A percentile compares a stretch with the other conserved stretches of the same genome.
Conservation (phyloP, 352 stramenopile genomes). For the Phytophthora crassamura region DNA sequence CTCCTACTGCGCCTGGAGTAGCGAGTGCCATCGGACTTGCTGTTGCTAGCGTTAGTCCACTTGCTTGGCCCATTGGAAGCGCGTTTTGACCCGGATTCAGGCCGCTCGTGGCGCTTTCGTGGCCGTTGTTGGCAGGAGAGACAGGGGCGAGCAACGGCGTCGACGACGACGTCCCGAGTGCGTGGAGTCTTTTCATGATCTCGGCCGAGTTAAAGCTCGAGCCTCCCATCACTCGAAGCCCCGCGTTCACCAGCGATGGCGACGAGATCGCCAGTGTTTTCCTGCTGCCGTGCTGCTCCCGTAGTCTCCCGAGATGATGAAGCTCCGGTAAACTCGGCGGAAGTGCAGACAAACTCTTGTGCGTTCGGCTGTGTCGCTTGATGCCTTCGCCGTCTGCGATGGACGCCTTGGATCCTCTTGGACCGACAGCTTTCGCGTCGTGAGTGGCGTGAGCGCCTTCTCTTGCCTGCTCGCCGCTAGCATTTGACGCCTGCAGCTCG, state of each 20-base stretch:
- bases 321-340: constrained; percentile 56
- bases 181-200: constrained; percentile 62
- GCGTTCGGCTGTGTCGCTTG: constrained; percentile 9
- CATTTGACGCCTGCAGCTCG: neutral
- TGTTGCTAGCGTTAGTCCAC: neutral
- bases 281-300: constrained; percentile 8
- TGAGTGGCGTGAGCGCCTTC: neutral
- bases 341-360: constrained; percentile 13
- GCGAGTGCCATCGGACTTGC: neutral
- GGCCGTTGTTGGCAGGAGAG: constrained; percentile 13
- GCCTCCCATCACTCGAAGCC: constrained; percentile 7
- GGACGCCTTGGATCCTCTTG: constrained; percentile 11
- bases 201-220: constrained; percentile 47
- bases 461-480: neutral
- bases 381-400: neutral
- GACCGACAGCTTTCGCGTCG: neutral
- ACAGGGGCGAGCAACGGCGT: constrained; percentile 28
- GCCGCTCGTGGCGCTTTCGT: constrained; percentile 2
- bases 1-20: neutral
- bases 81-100: neutral
- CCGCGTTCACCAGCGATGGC: constrained; percentile 12
- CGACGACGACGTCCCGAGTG: constrained; percentile 56
- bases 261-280: constrained; percentile 9
- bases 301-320: constrained; percentile 7
- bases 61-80: neutral